Evolutionary conservation across 441 rosid species (phyloP), one percentile per base, ranked within the genome.

Genomic region (Flueggea neowawraea): DNA sequence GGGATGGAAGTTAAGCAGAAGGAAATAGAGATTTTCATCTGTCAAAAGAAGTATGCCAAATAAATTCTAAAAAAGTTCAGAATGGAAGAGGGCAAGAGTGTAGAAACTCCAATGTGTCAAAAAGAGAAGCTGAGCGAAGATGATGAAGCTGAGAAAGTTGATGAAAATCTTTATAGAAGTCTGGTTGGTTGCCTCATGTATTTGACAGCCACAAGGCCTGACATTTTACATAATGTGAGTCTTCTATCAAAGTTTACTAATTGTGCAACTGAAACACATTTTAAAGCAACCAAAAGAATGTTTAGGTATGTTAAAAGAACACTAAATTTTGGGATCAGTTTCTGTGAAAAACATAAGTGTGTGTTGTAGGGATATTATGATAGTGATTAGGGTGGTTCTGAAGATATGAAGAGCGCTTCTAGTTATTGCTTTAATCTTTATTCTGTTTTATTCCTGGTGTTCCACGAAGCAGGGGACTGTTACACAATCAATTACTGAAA

Each of bases 331-430:
- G 49, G 12, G 0, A n/a, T 39, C 1, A 6, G 6, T 6, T 36
- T 36, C 12, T 1, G 0, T 43, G 13, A 12, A 3, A 10, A 12
- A 11, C 9, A 54, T 0, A 54, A 31, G 2, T 31, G 28, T 7
- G 31, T 3, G 11, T n/a, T 54, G 2, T 15, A 54, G 13, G 16
- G 57, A 0, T 54, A 22, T 54, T 10, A 7, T 28, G 16, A 54
- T 22, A 22, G 10, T 31, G 57, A 54, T 31, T 54, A 12, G 3
- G 16, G 41, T 3, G 11, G 39, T 0, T 12, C 5, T 10, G 15
- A 54, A 28, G 57, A 54, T 9, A 54, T 54, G 57, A 54, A n/a
- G 12, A 54, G n/a, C 15, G 28, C 57, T 11, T 54, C 16, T 10
- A 39, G 2, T 22, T 22, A 22, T 22, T 22, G 28, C 28, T 22